phyloP scores from a whole-genome alignment of 306 rosid species.

The Begonia fuchsioides region DNA sequence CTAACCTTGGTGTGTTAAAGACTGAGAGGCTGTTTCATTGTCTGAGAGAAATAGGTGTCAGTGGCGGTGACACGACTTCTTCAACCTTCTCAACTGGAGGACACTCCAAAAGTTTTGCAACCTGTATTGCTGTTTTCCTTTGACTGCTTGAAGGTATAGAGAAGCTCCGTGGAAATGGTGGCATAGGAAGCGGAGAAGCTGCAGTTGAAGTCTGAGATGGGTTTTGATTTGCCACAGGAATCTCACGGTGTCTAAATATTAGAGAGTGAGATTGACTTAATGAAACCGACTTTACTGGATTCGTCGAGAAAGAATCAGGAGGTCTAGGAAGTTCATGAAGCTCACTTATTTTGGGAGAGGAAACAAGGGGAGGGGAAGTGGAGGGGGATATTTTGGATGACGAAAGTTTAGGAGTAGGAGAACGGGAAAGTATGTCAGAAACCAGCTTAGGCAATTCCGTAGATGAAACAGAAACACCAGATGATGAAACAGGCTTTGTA shows the following conservation, averaged over 20 bases:
- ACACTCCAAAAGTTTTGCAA: conserved; percentile 46
- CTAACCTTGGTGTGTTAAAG: background rate
- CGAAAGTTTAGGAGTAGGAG: conserved; percentile 49
- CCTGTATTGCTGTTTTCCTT: conserved; percentile 44
- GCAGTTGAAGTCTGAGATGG: conserved; percentile 22
- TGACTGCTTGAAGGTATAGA: conserved; percentile 80
- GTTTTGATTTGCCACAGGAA: conserved; percentile 22
- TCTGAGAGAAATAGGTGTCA: conserved; percentile 53
- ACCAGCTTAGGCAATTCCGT: conserved; percentile 34
- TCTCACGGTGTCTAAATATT: conserved; percentile 41
- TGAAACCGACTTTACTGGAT: conserved; percentile 26
- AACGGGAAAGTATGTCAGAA: conserved; percentile 53
- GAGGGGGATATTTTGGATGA: conserved; percentile 67
- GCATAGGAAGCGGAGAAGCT: conserved; percentile 84
- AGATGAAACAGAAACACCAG: background rate
- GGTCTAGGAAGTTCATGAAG: conserved; percentile 96
- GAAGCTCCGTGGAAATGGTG: conserved; percentile 73
- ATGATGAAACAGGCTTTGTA: conserved; percentile 26
- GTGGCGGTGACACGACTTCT: conserved; percentile 55
- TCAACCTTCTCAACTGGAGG: conserved; percentile 34
- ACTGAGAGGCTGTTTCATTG: conserved; percentile 9
- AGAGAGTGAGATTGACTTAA: conserved; percentile 69
- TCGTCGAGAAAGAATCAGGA: conserved; percentile 37
- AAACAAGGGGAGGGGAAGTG: conserved; percentile 51
- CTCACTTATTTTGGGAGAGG: conserved; percentile 80